Percentiles rank a stretch among this genome's conserved stretches.
Evolutionary conservation across 75 land plant species (phyloP).

Genomic region (Cupressus sempervirens): DNA sequence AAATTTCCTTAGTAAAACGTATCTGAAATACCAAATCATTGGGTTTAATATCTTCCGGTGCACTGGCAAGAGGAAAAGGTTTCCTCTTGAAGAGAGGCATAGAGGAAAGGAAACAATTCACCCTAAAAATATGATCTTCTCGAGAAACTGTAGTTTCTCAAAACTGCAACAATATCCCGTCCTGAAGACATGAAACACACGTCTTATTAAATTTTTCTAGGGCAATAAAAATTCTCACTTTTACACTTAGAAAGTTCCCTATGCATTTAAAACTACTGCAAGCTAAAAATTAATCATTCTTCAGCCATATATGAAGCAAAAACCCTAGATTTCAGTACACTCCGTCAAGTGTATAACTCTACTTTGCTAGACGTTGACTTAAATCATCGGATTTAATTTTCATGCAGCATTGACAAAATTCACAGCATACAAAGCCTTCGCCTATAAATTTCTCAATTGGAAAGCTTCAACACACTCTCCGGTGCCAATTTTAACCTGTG

Average conservation of each 20-base stretch:
- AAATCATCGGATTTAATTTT: not conserved
- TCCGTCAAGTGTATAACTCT: not conserved
- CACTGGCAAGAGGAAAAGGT: constrained; percentile 37
- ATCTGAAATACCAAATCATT: constrained; percentile 81
- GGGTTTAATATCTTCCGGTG: constrained; percentile 64
- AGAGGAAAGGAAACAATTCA: not conserved
- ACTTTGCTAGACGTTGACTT: not conserved
- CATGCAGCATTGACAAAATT: not conserved
- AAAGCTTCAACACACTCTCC: not conserved
- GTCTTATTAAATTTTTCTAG: not conserved
- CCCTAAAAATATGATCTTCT: not conserved
- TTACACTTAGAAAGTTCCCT: not conserved
- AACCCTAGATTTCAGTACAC: not conserved
- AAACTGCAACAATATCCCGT: not conserved
- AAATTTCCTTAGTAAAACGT: constrained; percentile 89
- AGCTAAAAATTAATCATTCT: not conserved
- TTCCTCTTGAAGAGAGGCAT: constrained; percentile 91
- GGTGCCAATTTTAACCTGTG: not conserved
- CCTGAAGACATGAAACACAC: not conserved
- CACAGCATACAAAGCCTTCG: not conserved
- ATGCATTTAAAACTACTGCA: not conserved
- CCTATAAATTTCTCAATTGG: not conserved
- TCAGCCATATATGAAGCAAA: not conserved
- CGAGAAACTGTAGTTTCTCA: not conserved
- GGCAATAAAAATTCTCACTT: not conserved